Base-by-base conservation (phyloP, 2,329 filamentous ascomycete species). In the Xylariaceae sp. region DNA sequence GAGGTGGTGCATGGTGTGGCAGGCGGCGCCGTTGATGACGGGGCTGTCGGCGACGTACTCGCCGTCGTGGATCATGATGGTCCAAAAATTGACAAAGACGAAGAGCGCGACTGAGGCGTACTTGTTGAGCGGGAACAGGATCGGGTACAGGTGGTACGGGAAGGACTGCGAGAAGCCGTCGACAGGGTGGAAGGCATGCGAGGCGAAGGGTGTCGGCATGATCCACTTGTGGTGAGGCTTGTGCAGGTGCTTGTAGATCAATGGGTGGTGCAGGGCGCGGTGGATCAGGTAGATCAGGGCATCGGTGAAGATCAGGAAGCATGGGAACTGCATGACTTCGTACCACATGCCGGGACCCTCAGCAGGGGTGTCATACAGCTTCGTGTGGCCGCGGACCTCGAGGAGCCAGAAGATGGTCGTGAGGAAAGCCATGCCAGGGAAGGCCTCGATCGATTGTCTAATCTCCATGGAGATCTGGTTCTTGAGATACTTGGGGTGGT, bases 211-310 rank as follows among this genome's bases (percentile, higher is more conserved):
- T 2, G 91, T 96, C 2, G 93, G 93, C 90, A 97, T 95, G 76
- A 97, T 97, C 93, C 93, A 97, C 80, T 96, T 97, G 86, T 97
- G 93, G 77, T 97, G 93, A 66, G 92, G 88, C 84, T 97, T 97
- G 84, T 97, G 93, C 53, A 97, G 82, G 66, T 80, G 80, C 80
- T 92, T 95, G 84, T 97, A 97, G 67, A 94, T 73, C 51, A 76
- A 67, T 5, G 87, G 87, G 73, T 89, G 86, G 75, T 92, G 89
- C 59, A 91, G 78, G 45, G 83, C 85, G 51, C 88, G 85, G 76
- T 92, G 89, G 69, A 92, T 91, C 78, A 86, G 87, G 78, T 92
- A 92, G 77, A 92, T 89, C 74, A 80, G 82, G 72, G 84, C 86
- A 74, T 92, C 88, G 75, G 88, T 92, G 72, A 92, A 91, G 69